Evolutionary conservation across 345 rosid genomes (phyloP).

Genomic region (Arabis hirsuta): DNA sequence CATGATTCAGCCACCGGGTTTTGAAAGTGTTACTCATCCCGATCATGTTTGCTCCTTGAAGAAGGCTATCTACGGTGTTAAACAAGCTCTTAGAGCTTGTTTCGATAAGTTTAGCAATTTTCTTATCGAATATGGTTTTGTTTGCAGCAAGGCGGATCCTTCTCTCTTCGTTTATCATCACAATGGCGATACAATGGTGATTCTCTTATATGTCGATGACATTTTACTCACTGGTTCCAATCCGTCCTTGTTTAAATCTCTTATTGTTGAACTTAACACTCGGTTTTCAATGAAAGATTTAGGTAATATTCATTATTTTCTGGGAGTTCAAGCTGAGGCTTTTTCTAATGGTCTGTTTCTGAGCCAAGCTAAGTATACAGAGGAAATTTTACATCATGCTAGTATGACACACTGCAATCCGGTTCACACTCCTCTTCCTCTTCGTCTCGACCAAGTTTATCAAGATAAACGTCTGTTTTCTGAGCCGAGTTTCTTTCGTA

Average conservation of each 20-base stretch:
- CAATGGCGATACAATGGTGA: background rate
- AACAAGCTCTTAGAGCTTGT: background rate
- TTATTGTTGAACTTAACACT: too few relatives aligned
- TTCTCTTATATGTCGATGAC: background rate
- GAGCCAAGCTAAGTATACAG: too few relatives aligned
- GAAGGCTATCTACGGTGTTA: background rate
- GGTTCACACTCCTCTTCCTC: too few relatives aligned
- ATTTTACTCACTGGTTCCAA: background rate
- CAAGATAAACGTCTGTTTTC: accelerated
- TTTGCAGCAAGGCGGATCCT: background rate
- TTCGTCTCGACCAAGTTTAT: accelerated
- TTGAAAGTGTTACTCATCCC: accelerated
- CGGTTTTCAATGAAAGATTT: background rate
- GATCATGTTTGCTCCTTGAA: background rate
- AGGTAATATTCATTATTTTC: background rate
- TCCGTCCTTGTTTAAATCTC: too few relatives aligned
- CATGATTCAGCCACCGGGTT: too few relatives aligned
- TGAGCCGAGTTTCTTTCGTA: background rate
- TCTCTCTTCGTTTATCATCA: background rate
- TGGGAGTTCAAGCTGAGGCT: background rate
- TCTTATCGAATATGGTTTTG: background rate
- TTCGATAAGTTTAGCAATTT: background rate
- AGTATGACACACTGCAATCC: too few relatives aligned
- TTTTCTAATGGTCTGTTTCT: background rate
- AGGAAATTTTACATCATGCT: too few relatives aligned